Evolutionary conservation across 148 eudicot genomes (phyloP), one percentile per base, ranked within the genome.

Genomic region (Vaccinium macrocarpon): DNA sequence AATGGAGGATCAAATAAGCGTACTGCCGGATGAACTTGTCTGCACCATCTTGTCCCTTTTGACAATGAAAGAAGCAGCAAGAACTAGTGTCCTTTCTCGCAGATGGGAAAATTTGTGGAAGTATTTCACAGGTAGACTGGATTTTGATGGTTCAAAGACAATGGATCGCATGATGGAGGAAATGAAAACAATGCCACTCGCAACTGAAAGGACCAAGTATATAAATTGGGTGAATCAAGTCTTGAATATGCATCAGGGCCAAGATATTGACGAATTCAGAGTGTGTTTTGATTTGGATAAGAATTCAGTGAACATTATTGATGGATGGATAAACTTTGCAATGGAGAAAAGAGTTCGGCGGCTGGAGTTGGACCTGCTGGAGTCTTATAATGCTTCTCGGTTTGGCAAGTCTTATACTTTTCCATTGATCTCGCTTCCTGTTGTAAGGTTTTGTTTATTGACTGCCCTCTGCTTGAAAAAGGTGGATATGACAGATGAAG

Each of bases 21-120:
- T 1, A 29, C 21, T 79, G 82, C 82, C 70, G 5, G 66, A 79
- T 8, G 48, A 29, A 13, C 18, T 56, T 53, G 27, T 56, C 11
- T 64, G 57, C 18, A 48, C 70, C 7, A 57, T 79, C 6, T 32
- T 79, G 23, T 79, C 82, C 21, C 21, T 55, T 10, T 79, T 79
- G 82, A 79, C 49, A 3, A 79, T 56, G 66, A 32, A 79, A 62
- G 82, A 57, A 57, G 82, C 70, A 21, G 82, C 46, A 79, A 79
- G 48, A 79, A 52, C 68, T 19, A 79, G 68, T 53, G 64, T 56
- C 11, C 82, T 79, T 27, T 79, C 68, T 21, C 68, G 23, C 6
- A 14, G 68, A 48, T 79, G 82, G 82, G 59, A 50, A 53, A 29
- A 27, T 55, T 27, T 79, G 49, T 79, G 82, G 82, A 79, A 27